Base-by-base conservation (phyloP, 2,329 filamentous ascomycete genomes). In the Myotisia sp. region DNA sequence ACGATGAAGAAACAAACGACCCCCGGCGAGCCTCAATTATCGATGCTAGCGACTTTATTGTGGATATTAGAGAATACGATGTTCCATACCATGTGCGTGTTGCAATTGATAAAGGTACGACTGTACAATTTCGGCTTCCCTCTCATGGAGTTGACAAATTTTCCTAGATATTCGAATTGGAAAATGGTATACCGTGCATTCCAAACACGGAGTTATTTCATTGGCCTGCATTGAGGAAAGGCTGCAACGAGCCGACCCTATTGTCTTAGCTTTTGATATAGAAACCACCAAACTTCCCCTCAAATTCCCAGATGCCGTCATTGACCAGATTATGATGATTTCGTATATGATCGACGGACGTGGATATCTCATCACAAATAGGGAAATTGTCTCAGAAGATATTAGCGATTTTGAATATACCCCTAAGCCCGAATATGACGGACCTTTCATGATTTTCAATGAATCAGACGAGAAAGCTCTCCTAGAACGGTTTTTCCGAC, bases 331-430 rank as follows among this genome's bases (percentile, higher is more conserved):
- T 52, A 98, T 98, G 86, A 98, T 98, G 90, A 87, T 98, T 55
- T 98, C 92, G 20, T 98, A 98, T 64, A 98, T 98, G 92, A 95
- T 98, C 49, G 90, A 98, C 48, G 92, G 90, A 0, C 86, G 93
- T 59, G 90, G 90, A 3, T 98, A 95, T 48, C 67, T 98, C 22
- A 95, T 98, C 57, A 98, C 90, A 4, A 98, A 98, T 53, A 76
- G 92, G 49, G 86, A 95, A 53, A 92, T 98, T 40, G 85, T 98
- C 6, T 93, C 87, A 0, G 87, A 98, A 56, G 86, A 98, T 50
- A 98, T 98, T 54, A 70, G 78, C 37, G 90, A 98, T 54, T 98
- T 98, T 51, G 92, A 98, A 51, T 98, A 98, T 56, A 98, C 90
- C 0, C 92, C 90, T 0, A 94, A 82, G 52, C 85, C 90, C 1